Conservation (phyloP, 164 flowering plant genomes). For the Umbilicus rupestris region DNA sequence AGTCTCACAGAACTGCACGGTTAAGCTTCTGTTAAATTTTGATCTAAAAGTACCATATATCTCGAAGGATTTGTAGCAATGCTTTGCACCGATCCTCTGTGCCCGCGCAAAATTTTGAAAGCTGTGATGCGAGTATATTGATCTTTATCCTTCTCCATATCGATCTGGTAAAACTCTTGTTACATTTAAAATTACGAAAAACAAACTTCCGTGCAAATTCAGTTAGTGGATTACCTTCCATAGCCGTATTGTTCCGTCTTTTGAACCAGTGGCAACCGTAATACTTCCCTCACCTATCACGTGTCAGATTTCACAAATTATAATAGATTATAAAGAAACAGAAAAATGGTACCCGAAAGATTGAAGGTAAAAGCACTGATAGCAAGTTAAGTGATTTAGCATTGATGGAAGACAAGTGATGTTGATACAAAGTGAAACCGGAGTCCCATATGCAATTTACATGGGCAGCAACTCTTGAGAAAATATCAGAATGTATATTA, state of each 20-base stretch:
- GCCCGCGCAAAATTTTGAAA: conserved; percentile 61
- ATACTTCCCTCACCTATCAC: conserved; percentile 21
- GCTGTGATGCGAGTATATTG: conserved; percentile 39
- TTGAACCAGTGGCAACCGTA: conserved; percentile 72
- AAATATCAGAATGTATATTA: background rate
- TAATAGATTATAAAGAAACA: background rate
- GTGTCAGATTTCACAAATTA: background rate
- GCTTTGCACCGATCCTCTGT: conserved; percentile 63
- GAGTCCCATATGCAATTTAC: too few relatives aligned
- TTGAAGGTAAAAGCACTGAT: too few relatives aligned
- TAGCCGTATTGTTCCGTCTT: conserved; percentile 75
- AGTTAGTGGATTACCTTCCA: conserved; percentile 59
- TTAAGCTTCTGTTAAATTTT: background rate
- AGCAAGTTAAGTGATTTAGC: too few relatives aligned
- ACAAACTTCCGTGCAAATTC: background rate
- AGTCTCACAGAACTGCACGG: background rate
- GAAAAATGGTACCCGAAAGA: too few relatives aligned
- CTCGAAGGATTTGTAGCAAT: conserved; percentile 61
- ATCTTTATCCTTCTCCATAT: conserved; percentile 25
- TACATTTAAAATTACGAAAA: background rate
- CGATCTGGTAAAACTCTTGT: conserved; percentile 25
- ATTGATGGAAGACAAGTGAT: too few relatives aligned
- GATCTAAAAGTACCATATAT: conserved; percentile 43
- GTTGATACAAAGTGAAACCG: too few relatives aligned
- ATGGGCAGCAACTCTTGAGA: background rate